Percentiles rank a stretch among this genome's conserved stretches.
These are phyloP conservation scores for Pyracantha coccinea DNA, from an alignment of 331 rosid species.

Conservation along the genomic window DNA sequence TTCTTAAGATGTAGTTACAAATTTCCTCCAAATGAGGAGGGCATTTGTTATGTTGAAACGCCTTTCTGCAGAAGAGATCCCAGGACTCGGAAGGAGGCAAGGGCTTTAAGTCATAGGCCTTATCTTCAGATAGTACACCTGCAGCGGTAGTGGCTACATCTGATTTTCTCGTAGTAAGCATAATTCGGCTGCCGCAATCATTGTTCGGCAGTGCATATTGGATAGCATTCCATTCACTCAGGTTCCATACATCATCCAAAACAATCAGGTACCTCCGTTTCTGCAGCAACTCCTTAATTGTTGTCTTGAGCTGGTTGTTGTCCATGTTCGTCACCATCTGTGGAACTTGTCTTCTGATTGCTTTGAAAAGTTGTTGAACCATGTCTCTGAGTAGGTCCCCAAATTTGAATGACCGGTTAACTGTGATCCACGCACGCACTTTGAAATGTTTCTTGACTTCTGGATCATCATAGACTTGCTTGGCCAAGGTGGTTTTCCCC, in stretches of 20 bases:
- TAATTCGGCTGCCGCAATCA: slow-evolving; percentile 8
- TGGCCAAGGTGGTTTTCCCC: slow-evolving; percentile 23
- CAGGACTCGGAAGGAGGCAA: slow-evolving; percentile 4
- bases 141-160: slow-evolving; percentile 6
- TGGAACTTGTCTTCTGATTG: slow-evolving; percentile 1
- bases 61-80: slow-evolving; percentile 15
- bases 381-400: slow-evolving; percentile 7
- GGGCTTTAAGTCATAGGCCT: slow-evolving; percentile 8
- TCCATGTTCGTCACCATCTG: not conserved
- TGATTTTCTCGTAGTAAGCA: slow-evolving; percentile 16
- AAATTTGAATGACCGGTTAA: slow-evolving; percentile 3
- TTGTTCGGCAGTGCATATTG: slow-evolving; percentile 11
- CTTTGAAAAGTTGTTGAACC: slow-evolving; percentile 9
- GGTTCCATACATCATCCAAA: slow-evolving; percentile 19
- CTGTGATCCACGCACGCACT: slow-evolving; percentile 13
- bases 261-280: slow-evolving; percentile 10
- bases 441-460: slow-evolving; percentile 14
- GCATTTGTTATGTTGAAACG: not conserved
- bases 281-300: not conserved
- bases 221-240: slow-evolving; percentile 13
- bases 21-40: slow-evolving; percentile 7
- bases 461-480: slow-evolving; percentile 7
- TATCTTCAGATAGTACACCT: not conserved
- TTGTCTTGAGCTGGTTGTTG: not conserved
- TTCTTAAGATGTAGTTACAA: slow-evolving; percentile 1